These are phyloP conservation scores for Apiospora rasikravindrae DNA, from an alignment of 2,329 filamentous ascomycete genomes.

Conservation along the genomic window DNA sequence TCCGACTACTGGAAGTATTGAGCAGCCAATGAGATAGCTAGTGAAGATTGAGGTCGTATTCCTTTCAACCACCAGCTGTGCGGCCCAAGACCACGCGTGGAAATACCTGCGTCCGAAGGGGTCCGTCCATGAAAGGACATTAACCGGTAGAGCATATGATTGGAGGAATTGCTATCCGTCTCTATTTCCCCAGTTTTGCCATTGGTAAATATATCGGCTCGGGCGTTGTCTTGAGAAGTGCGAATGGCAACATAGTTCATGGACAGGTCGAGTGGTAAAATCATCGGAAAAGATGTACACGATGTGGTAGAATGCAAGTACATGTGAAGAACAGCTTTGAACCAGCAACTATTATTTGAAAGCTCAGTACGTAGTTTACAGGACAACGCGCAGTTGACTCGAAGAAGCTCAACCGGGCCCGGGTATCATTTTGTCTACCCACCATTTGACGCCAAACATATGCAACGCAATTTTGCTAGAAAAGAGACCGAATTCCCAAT, in stretches of 20 bases:
- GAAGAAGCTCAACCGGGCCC: neutral
- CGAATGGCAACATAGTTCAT: too few relatives aligned
- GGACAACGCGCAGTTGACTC: neutral
- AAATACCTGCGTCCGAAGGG: neutral
- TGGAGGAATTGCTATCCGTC: neutral
- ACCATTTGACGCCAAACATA: constrained; percentile 14
- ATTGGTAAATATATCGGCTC: neutral
- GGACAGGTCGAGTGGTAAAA: neutral
- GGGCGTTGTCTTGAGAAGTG: neutral
- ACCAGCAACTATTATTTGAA: neutral
- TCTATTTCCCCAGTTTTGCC: neutral
- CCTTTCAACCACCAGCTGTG: neutral
- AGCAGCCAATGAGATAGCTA: neutral
- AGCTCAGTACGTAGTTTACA: neutral
- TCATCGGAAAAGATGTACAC: neutral
- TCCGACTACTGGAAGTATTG: neutral
- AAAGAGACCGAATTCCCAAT: neutral
- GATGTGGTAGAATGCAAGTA: neutral
- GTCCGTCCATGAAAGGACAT: neutral
- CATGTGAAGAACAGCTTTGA: too few relatives aligned
- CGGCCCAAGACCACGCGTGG: neutral
- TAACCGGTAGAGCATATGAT: neutral
- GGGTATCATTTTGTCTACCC: constrained; percentile 12
- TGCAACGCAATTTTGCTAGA: neutral
- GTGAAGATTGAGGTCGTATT: neutral